phyloP scores from a whole-genome alignment of 768 basidiomycete genomes.

The Tulasnella sp. region DNA sequence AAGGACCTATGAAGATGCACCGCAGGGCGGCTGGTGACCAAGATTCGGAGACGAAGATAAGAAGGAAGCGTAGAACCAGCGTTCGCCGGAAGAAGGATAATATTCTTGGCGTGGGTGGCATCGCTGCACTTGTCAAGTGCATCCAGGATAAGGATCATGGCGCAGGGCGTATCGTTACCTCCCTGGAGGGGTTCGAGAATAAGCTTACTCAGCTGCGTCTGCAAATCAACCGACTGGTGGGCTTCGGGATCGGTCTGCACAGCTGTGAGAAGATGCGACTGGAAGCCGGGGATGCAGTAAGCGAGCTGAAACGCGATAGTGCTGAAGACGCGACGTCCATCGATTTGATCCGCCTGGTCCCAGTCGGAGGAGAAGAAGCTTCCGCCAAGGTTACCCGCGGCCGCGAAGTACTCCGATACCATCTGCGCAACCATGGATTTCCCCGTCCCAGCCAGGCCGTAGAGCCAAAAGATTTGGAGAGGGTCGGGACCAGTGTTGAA shows the following conservation, averaged over 20 bases:
- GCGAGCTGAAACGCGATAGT: too few relatives aligned
- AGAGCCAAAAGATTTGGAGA: not conserved
- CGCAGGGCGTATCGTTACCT: not conserved
- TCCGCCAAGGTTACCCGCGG: too few relatives aligned
- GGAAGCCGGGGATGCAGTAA: too few relatives aligned
- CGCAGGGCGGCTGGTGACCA: slow-evolving; percentile 28
- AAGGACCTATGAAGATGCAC: slow-evolving; percentile 20
- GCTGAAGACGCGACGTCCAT: too few relatives aligned
- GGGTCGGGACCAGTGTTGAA: not conserved
- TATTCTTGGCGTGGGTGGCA: not conserved
- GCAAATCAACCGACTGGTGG: too few relatives aligned
- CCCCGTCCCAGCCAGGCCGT: too few relatives aligned
- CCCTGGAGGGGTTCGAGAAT: slow-evolving; percentile 15
- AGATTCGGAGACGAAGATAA: slow-evolving; percentile 22
- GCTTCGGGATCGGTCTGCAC: too few relatives aligned
- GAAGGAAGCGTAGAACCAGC: slow-evolving; percentile 20
- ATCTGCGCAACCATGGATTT: too few relatives aligned
- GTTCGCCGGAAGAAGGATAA: slow-evolving; percentile 22
- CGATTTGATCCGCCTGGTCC: not conserved
- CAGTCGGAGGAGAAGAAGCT: too few relatives aligned
- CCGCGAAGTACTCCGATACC: too few relatives aligned
- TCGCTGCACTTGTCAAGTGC: slow-evolving; percentile 30
- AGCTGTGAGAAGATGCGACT: too few relatives aligned
- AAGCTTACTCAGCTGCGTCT: too few relatives aligned
- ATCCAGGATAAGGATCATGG: slow-evolving; percentile 29